Percentiles rank a stretch among this genome's conserved stretches.
Evolutionary conservation across 148 eudicot genomes (phyloP).

Genomic region (Fallopia convolvulus): DNA sequence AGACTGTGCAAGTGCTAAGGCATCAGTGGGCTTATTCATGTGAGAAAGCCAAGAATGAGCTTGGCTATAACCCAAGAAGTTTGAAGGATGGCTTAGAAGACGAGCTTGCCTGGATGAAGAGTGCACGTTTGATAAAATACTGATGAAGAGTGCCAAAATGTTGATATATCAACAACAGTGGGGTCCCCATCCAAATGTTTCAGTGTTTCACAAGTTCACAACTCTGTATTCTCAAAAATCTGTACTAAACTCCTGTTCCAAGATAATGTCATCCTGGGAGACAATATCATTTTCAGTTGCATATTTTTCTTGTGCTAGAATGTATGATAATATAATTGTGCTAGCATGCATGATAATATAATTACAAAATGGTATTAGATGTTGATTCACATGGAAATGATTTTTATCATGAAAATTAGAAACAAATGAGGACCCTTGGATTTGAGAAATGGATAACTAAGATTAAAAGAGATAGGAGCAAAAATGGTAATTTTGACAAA

Average conservation of each 20-base stretch:
- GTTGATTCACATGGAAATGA: no score
- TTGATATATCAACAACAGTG: not conserved
- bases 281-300: not conserved
- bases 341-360: no score
- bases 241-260: not conserved
- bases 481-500: no score
- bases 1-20: slow-evolving; percentile 53
- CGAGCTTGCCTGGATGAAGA: slow-evolving; percentile 76
- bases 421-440: no score
- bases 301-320: not conserved
- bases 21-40: slow-evolving; percentile 86
- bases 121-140: slow-evolving; percentile 50
- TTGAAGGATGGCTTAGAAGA: slow-evolving; percentile 73
- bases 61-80: slow-evolving; percentile 75
- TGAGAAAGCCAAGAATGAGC: slow-evolving; percentile 66
- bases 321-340: not conserved
- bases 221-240: not conserved
- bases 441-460: no score
- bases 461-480: no score
- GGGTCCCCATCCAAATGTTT: not conserved
- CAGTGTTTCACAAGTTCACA: not conserved
- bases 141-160: slow-evolving; percentile 17
- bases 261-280: not conserved
- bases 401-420: no score
- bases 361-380: not conserved